A percentile compares a stretch with the other conserved stretches of the same genome.
Conservation (phyloP, 352 stramenopile species). For the Phytophthora colocasiae region DNA sequence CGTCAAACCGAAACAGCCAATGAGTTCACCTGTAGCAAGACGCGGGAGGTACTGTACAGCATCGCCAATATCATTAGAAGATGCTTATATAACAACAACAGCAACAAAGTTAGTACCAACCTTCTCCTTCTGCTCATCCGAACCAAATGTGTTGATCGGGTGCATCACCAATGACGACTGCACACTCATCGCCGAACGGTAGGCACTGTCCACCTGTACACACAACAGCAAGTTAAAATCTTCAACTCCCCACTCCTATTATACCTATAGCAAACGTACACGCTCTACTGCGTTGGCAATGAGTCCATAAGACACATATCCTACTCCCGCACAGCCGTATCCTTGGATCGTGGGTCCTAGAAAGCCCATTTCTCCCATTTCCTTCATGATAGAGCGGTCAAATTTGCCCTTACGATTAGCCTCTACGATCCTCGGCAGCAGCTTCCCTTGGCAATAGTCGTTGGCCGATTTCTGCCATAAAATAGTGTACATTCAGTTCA, state of each 20-base stretch:
- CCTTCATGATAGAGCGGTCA: conserved; percentile 94
- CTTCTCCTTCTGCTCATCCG: conserved; percentile 96
- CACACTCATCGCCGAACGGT: conserved; percentile 97
- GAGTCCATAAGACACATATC: conserved; percentile 97
- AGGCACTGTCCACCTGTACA: conserved; percentile 93
- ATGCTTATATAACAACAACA: not conserved
- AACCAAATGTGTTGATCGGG: conserved; percentile 98
- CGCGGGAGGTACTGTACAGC: conserved; percentile 91
- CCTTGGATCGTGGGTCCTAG: conserved; percentile 94
- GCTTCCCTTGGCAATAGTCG: conserved; percentile 94
- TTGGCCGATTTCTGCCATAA: conserved; percentile 86
- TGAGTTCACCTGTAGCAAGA: conserved; percentile 94
- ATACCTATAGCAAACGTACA: conserved; percentile 12
- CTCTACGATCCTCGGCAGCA: conserved; percentile 94
- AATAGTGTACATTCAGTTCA: conserved; percentile 8
- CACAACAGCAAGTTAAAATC: not conserved
- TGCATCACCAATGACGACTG: conserved; percentile 98
- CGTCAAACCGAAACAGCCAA: conserved; percentile 98
- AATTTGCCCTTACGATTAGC: conserved; percentile 96
- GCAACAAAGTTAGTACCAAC: conserved; percentile 24
- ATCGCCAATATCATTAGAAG: not conserved
- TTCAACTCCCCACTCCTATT: not conserved
- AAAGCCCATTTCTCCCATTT: conserved; percentile 95
- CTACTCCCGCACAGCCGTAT: conserved; percentile 95
- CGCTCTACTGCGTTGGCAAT: conserved; percentile 97